These are phyloP conservation scores for Phialocephala subalpina DNA, from an alignment of 2,329 filamentous ascomycete genomes.

Conservation along the genomic window DNA sequence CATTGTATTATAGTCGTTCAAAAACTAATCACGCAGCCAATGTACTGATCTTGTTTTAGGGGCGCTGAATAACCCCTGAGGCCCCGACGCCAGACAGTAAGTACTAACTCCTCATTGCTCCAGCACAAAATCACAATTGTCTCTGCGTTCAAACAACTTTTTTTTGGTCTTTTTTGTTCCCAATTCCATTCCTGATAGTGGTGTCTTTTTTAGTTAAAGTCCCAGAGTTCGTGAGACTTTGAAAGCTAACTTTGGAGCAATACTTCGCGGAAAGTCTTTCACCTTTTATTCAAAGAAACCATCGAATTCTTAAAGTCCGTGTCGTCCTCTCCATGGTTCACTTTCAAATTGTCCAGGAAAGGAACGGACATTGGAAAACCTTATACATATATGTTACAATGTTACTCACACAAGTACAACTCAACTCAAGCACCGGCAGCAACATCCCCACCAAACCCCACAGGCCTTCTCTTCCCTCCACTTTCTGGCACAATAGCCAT, in stretches of 20 bases:
- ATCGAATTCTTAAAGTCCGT: background rate
- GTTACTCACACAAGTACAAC: background rate
- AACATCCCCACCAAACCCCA: slow-evolving; percentile 85
- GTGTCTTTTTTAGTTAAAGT: too few species aligned
- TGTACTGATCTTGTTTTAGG: background rate
- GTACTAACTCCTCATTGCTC: background rate
- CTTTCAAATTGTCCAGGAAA: background rate
- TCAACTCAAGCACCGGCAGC: slow-evolving; percentile 9
- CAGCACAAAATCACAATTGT: background rate
- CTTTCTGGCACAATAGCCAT: slow-evolving; percentile 90
- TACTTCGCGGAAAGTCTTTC: too few species aligned
- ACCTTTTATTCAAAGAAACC: too few species aligned
- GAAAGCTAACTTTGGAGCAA: too few species aligned
- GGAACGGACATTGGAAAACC: background rate
- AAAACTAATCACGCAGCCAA: background rate
- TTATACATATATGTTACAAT: slow-evolving; percentile 11
- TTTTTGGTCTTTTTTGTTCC: background rate
- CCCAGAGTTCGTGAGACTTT: too few species aligned
- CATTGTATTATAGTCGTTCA: too few species aligned
- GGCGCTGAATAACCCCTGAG: too few species aligned
- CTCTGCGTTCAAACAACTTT: background rate
- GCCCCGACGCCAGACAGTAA: background rate
- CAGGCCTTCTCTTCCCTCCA: slow-evolving; percentile 75
- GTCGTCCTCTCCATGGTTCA: background rate
- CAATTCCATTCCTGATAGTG: background rate